Evolutionary conservation across 495 filamentous ascomycete genomes (phyloP).

Genomic region (Penicillium alfredii): DNA sequence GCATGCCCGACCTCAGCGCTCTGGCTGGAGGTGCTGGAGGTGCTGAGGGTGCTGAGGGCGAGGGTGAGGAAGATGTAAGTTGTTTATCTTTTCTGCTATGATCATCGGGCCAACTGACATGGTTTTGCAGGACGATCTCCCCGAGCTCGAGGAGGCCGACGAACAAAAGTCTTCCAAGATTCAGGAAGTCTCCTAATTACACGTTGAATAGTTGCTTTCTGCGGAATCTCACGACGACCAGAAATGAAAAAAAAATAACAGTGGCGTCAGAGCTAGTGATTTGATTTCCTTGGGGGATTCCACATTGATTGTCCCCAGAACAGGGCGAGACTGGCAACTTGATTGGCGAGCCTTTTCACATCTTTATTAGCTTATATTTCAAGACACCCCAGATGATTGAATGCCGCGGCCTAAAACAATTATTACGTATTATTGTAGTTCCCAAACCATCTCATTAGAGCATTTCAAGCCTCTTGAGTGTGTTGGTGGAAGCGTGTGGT

Average conservation of each 20-base stretch:
- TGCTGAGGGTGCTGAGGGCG: slow-evolving; percentile 44
- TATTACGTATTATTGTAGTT: no score
- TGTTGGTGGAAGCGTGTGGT: no score
- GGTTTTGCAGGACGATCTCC: slow-evolving; percentile 53
- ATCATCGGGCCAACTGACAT: no score
- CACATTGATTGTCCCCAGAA: not conserved
- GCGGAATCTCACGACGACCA: slow-evolving; percentile 24
- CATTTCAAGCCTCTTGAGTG: no score
- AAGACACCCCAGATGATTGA: no score
- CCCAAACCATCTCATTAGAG: no score
- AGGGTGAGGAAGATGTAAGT: slow-evolving; percentile 53
- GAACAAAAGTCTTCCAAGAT: slow-evolving; percentile 47
- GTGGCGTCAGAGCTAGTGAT: slow-evolving; percentile 5
- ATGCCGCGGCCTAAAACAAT: no score
- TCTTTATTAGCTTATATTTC: no score
- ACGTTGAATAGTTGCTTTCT: slow-evolving; percentile 10
- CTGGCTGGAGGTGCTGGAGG: slow-evolving; percentile 39
- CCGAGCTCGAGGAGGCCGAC: slow-evolving; percentile 50
- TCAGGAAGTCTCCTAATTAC: slow-evolving; percentile 54
- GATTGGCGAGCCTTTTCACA: not conserved
- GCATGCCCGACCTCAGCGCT: slow-evolving; percentile 41
- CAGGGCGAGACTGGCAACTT: no score
- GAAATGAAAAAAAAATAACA: slow-evolving; percentile 19
- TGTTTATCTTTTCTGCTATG: slow-evolving; percentile 29
- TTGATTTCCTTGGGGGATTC: slow-evolving; percentile 11